These are phyloP conservation scores for Mortierella sp. DNA, from an alignment of 371 early-diverging fungal species.

Conservation along the genomic window DNA sequence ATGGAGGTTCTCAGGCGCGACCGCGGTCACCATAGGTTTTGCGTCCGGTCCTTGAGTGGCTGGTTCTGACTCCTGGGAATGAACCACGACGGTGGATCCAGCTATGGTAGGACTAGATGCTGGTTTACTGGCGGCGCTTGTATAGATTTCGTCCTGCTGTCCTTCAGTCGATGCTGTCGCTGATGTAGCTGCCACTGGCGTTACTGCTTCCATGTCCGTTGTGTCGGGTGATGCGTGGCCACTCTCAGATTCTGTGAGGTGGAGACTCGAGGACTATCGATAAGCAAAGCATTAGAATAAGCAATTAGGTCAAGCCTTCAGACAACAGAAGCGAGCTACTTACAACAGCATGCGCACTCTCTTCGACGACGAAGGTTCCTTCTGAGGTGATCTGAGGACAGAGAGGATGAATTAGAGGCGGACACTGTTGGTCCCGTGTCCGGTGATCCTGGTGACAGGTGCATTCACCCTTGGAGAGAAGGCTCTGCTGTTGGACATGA, in stretches of 20 bases:
- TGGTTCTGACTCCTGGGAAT: not conserved
- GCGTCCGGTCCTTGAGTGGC: not conserved
- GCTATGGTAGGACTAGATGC: slow-evolving; percentile 16
- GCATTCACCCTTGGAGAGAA: not conserved
- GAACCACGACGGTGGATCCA: slow-evolving; percentile 29
- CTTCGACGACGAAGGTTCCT: too few species aligned
- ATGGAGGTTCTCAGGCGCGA: not conserved
- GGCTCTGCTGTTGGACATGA: not conserved
- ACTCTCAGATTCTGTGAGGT: too few species aligned
- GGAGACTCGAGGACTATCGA: too few species aligned
- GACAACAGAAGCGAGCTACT: too few species aligned
- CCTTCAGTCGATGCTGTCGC: not conserved
- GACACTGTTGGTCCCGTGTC: too few species aligned
- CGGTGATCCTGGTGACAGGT: too few species aligned
- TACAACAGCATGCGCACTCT: too few species aligned
- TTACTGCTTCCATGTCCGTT: not conserved
- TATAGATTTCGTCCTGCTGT: not conserved
- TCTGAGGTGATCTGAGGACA: too few species aligned
- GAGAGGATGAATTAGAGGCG: too few species aligned
- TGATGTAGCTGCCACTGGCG: not conserved
- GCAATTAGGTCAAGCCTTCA: too few species aligned
- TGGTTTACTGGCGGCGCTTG: slow-evolving; percentile 7
- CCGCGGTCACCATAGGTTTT: slow-evolving; percentile 6
- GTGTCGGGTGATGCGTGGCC: not conserved
- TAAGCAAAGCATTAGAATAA: too few species aligned